Evolutionary conservation across 106 monocot species (phyloP), one percentile per base, ranked within the genome.

Genomic region (Dendrobium nobile): DNA sequence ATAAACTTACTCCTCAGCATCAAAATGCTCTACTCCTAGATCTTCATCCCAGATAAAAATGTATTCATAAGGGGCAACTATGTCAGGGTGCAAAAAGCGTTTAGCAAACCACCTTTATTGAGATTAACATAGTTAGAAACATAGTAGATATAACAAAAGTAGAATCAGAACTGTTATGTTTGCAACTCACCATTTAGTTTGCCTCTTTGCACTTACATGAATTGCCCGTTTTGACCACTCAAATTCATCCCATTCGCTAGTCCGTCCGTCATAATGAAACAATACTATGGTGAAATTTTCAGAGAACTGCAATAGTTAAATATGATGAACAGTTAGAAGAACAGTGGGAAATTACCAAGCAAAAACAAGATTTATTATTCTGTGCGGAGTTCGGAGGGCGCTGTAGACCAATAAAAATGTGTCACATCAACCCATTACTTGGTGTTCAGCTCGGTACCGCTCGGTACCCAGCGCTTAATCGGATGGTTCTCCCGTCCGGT

Each of bases 51-150:
- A 37, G 37, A 37, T 37, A 37, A 37, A 37, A 37, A 37, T 37
- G 37, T 37, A 37, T 37, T 37, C 37, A 37, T 37, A 37, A 3
- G 0, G 33, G 65, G 79, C 78, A 78, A 85, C 85, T 51, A 85
- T 82, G 56, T 85, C 85, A 22, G 85, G 85, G 64, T 85, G 85
- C 73, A 85, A 67, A 75, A 85, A 86, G 20, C 86, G 79, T 72
- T 86, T 86, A 17, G 82, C 86, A 41, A 79, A 86, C 86, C 86
- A 86, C 85, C 85, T 85, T 78, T n/a, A 75, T 72, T 47, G 37
- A 61, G 37, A 75, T 28, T 41, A 75, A 58, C 26, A 82, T 73
- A 16, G 27, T 77, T 64, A 82, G 45, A 27, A 40, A 26, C 0
- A 59, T 19, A 2, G n/a, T 33, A 84, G 31, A 4, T 0, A 33